Evolutionary conservation across 31 red algal genomes (phyloP).

Genomic region (Asparagopsis taxiformis): DNA sequence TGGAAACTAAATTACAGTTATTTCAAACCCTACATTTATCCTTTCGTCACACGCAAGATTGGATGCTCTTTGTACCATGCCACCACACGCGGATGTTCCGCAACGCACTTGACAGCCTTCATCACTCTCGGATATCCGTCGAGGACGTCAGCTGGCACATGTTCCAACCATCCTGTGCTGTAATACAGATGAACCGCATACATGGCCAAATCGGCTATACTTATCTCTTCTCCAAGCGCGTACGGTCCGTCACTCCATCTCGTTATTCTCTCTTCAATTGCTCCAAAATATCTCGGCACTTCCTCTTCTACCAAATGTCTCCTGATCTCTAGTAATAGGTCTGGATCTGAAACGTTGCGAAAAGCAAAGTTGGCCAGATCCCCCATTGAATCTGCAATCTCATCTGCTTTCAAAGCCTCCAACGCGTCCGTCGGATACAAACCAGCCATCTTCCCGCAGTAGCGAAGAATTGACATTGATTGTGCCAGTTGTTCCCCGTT

Average conservation of each 20-base stretch:
- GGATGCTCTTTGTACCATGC: constrained; percentile 51
- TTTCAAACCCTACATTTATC: not conserved
- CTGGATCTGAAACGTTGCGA: not conserved
- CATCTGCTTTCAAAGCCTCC: constrained; percentile 48
- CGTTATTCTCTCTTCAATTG: constrained; percentile 13
- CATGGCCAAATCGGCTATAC: constrained; percentile 22
- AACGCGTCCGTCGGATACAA: constrained; percentile 55
- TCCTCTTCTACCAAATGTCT: not conserved
- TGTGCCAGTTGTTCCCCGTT: constrained; percentile 34
- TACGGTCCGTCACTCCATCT: constrained; percentile 18
- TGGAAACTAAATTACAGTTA: not conserved
- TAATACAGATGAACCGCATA: not conserved
- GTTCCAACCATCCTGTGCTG: constrained; percentile 7
- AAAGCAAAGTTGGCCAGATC: too few relatives aligned
- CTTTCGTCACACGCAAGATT: not conserved
- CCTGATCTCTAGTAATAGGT: not conserved
- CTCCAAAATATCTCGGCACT: constrained; percentile 12
- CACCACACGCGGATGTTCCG: constrained; percentile 30
- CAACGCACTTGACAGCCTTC: constrained; percentile 9
- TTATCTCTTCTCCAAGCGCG: constrained; percentile 15
- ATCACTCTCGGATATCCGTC: constrained; percentile 17
- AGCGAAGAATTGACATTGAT: constrained; percentile 48
- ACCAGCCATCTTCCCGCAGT: constrained; percentile 48
- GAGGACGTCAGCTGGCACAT: constrained; percentile 7
- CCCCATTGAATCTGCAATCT: constrained; percentile 30